Evolutionary conservation across 192 early-diverging fungal genomes (phyloP), one percentile per base, ranked within the genome.

Genomic region (Backusella psychrophila): DNA sequence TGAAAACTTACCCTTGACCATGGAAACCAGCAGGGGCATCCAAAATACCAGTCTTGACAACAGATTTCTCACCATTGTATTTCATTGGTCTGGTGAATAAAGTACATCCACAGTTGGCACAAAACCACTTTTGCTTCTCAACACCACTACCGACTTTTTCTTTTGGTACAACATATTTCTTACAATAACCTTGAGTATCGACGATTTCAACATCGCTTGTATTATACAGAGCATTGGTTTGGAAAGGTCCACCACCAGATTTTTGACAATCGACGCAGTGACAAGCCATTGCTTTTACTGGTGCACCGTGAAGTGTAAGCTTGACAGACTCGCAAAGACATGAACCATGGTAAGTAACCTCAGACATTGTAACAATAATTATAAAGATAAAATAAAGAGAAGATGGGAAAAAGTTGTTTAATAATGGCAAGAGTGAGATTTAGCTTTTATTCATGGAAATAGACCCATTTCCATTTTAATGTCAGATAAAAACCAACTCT

Each of bases 41-140:
- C 19, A 73, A 34, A n/a, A 73, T 73, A 33, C 72, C 72, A 73
- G 72, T 73, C 72, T 73, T 73, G 17, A 73, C 31, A 56, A 73
- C 72, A 15, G 72, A 73, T 52, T 56, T 73, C 49, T 59, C 72
- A 73, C 52, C 72, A 38, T 73, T 59, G 36, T 73, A 73, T 46
- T 73, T 73, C 72, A 73, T 73, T 59, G 72, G 72, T 49, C 72
- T 41, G 8, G 72, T 73, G 52, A 73, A 73, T 14, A 73, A 49
- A 35, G 72, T 59, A 53, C 72, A 73, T 73, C 72, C 53, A 49
- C 72, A 73, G n/a, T 73, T 73, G n/a, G 9, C 72, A 49, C 72
- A 73, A 11, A 73, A 73, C 72, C 72, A 73, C 3, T 73, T 73
- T 53, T 73, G 49, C 33, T 73, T 73, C 29, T 59, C 53, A 59